Conservation (phyloP, 31 red algal genomes). For the Asparagopsis taxiformis region DNA sequence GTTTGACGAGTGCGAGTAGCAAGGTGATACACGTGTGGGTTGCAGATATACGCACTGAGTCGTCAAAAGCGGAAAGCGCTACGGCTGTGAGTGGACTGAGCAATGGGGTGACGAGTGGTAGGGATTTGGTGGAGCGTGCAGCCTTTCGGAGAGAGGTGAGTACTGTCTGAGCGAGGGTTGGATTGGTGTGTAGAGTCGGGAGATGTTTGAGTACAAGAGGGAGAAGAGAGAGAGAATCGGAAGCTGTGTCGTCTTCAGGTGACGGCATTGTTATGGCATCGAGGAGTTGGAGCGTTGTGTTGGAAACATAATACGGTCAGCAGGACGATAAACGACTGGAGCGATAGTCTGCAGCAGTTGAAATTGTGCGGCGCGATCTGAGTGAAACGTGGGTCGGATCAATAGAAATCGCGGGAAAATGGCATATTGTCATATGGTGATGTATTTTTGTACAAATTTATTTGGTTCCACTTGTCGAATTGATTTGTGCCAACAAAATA, state of each 20-base stretch:
- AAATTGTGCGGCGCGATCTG: too few species aligned
- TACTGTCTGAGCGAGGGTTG: slow-evolving; percentile 22
- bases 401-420: too few species aligned
- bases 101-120: slow-evolving; percentile 18
- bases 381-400: too few species aligned
- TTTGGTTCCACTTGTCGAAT: too few species aligned
- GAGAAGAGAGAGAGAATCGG: neutral
- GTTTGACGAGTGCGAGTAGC: slow-evolving; percentile 10
- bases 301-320: too few species aligned
- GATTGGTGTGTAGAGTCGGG: slow-evolving; percentile 38
- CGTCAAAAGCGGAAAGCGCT: slow-evolving; percentile 16
- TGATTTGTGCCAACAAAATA: too few species aligned
- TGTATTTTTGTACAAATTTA: too few species aligned
- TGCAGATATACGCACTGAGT: slow-evolving; percentile 14
- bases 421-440: too few species aligned
- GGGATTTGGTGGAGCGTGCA: slow-evolving; percentile 10
- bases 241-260: neutral
- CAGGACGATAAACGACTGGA: too few species aligned
- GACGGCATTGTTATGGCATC: neutral
- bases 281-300: neutral
- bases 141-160: slow-evolving; percentile 39
- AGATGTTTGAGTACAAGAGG: slow-evolving; percentile 29
- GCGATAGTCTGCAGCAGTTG: too few species aligned
- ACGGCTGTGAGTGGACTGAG: slow-evolving; percentile 40
- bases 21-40: slow-evolving; percentile 20